Base-by-base conservation (phyloP, 2,329 filamentous ascomycete genomes). In the Cladophialophora chaetospira region DNA sequence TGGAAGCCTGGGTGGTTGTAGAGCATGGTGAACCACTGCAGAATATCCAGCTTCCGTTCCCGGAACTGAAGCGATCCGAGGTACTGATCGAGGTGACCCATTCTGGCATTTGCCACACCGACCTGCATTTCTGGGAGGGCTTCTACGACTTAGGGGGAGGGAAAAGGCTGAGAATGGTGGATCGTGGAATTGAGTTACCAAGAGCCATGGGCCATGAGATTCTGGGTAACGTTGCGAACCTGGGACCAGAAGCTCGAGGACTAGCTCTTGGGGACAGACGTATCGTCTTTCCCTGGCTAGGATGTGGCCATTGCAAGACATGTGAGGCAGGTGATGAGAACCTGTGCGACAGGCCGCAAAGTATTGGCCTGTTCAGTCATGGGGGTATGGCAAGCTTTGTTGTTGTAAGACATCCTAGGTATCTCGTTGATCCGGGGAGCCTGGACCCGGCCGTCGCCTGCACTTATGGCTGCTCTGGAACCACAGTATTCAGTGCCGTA, bases 321-420 rank as follows among this genome's bases (percentile, higher is more conserved):
- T 63, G 61, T 43, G 23, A 9, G 4, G 48, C 47, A 29, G 61
- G 43, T 91, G 76, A 88, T 95, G 13, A 77, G 69, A 10, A 87
- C 72, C 70, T 88, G 88, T 13, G 84, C 79, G 13, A 79, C 62
- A 15, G 96, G 82, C 71, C 94, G 88, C 5, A 81, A 75, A 72
- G 84, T 87, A 19, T 83, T 82, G 43, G 96, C 74, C 17, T 69
- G 58, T 63, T 73, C 77, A 62, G 78, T 73, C 45, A 75, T 63
- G 4, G 66, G 68, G 65, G 61, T 13, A 61, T 62, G 57, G 43
- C 58, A 3, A 38, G 38, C 10, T 52, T 61, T 48, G 51, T 63
- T 17, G 28, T 60, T 8, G 61, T 58, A 4, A 58, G 54, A 1
- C 45, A 63, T 42, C 45, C 61, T 13, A 56, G 46, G 43, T 63